A percentile compares a stretch with the other conserved stretches of the same genome.
phyloP scores from a whole-genome alignment of 1,139 yeast genomes.

The Yamadazyma spencermartinsiae region DNA sequence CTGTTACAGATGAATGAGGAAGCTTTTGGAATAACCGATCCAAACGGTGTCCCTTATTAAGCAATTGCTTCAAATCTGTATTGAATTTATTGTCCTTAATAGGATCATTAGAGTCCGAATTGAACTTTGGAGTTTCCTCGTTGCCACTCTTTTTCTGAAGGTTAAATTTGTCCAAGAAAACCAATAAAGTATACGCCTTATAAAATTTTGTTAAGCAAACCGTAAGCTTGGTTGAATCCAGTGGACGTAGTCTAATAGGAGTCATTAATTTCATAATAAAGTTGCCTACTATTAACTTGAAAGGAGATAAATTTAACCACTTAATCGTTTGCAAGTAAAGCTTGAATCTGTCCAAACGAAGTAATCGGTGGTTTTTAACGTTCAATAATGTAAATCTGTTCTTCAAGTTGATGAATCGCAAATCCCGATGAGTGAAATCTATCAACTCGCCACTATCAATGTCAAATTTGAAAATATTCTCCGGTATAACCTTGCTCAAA shows the following conservation, averaged over 20 bases:
- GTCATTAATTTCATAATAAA: not conserved
- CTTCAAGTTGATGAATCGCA: slow-evolving; percentile 28
- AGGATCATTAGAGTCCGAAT: not conserved
- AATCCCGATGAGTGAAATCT: slow-evolving; percentile 38
- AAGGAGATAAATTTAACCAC: slow-evolving; percentile 42
- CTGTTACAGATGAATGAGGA: not conserved
- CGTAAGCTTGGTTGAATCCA: not conserved
- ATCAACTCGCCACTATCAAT: slow-evolving; percentile 30
- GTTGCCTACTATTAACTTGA: not conserved
- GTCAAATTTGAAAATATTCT: slow-evolving; percentile 15
- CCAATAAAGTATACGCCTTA: not conserved
- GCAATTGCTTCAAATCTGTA: not conserved
- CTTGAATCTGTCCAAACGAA: slow-evolving; percentile 16
- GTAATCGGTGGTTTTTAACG: slow-evolving; percentile 17
- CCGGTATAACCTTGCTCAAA: not conserved
- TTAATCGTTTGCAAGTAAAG: slow-evolving; percentile 31
- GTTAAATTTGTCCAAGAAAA: not conserved
- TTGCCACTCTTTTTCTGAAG: not conserved
- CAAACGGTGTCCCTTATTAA: not conserved
- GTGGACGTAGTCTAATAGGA: not conserved
- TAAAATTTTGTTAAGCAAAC: not conserved
- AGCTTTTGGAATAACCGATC: not conserved
- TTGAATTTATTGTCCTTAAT: not conserved
- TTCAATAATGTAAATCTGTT: slow-evolving; percentile 9
- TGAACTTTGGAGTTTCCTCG: not conserved